phyloP scores from a whole-genome alignment of 208 protist species.

The Trypanosoma theileri region DNA sequence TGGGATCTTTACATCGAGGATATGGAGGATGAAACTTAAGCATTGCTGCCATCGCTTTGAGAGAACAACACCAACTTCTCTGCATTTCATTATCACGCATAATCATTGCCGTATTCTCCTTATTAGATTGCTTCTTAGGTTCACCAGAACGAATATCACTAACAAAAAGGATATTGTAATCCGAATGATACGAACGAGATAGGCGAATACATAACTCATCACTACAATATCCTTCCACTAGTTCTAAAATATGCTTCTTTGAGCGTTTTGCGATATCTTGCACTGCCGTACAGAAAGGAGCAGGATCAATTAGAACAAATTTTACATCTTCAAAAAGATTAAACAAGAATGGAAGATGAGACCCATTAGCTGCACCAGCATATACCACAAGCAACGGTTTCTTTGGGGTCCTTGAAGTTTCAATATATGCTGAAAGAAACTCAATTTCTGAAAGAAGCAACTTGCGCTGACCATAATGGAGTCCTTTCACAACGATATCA shows the following conservation, averaged over 20 bases:
- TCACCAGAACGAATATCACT: constrained; percentile 90
- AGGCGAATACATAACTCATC: constrained; percentile 85
- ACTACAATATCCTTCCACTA: constrained; percentile 88
- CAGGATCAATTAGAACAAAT: constrained; percentile 94
- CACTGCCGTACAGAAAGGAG: constrained; percentile 73
- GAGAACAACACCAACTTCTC: constrained; percentile 81
- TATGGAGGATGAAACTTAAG: constrained; percentile 97
- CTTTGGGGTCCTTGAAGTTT: constrained; percentile 4
- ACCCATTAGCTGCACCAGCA: constrained; percentile 93
- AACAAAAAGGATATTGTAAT: constrained; percentile 83
- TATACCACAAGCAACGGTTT: constrained; percentile 87
- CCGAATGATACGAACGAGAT: constrained; percentile 41
- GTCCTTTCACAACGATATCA: constrained; percentile 56
- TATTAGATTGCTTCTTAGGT: constrained; percentile 49
- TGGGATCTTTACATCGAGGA: constrained; percentile 41
- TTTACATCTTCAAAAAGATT: constrained; percentile 65
- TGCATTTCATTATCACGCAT: constrained; percentile 83
- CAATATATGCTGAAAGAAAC: constrained; percentile 73
- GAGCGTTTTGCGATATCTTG: constrained; percentile 31
- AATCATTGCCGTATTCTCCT: constrained; percentile 86
- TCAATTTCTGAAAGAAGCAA: constrained; percentile 93
- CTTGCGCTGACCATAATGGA: constrained; percentile 96
- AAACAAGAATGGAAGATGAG: constrained; percentile 90
- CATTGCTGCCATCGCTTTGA: constrained; percentile 80
- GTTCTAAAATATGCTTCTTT: constrained; percentile 55